Base-by-base conservation (phyloP, 257 asterid genomes). In the Nicotiana benthamiana region DNA sequence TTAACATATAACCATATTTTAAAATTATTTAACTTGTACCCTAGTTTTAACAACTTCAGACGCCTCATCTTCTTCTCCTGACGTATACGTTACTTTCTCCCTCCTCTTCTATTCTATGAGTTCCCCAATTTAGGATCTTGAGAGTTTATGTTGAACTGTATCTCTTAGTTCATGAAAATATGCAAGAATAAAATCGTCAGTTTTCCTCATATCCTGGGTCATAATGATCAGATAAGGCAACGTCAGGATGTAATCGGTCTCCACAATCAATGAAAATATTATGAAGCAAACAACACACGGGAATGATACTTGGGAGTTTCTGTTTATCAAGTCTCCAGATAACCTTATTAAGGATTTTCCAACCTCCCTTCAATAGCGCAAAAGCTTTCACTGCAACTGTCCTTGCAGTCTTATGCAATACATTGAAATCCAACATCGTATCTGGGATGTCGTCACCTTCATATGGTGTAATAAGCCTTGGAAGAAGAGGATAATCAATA, bases 341-440 rank as follows among this genome's bases (percentile, higher is more conserved):
- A 26, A 96, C 99, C 92, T 96, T 96, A 85, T 90, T 92, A 17
- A 96, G 95, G 68, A 94, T 96, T 87, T 97, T 92, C 98, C 99
- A 94, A 51, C 96, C 92, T 10, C 99, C 98, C 87, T 96, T 96
- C 83, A 96, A 87, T 80, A 80, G 89, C 0, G 90, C 85, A 83
- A 96, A 96, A 0, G 98, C 97, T 86, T 82, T 86, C 15, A 82
- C 89, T 18, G 95, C 96, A 27, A 89, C 85, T 15, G 83, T 80
- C 75, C 92, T 86, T 12, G 93, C 93, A 24, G 81, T 83, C 84
- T 89, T 95, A 59, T 92, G 92, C 82, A 43, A 72, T 48, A 10
- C 80, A 82, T 90, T 94, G 76, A 96, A 84, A 81, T 82, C 89
- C 0, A 65, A 32, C 75, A 57, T 36, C 15, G 84, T 52, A 64